phyloP scores from a whole-genome alignment of 2,329 filamentous ascomycete genomes.

The Nigrograna mackinnonii region DNA sequence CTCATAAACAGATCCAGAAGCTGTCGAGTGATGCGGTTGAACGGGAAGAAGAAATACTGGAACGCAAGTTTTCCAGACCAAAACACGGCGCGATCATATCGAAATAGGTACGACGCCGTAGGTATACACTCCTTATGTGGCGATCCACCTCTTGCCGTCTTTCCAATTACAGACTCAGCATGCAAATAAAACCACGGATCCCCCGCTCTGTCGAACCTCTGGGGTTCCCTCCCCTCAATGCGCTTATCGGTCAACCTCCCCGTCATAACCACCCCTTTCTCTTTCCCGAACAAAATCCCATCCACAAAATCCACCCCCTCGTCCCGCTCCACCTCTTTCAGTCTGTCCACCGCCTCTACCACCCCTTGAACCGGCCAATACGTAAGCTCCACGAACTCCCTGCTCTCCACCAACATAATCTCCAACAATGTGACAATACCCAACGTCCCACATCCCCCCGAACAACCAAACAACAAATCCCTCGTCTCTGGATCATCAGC shows the following conservation, averaged over 20 bases:
- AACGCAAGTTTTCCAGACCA: slow-evolving; percentile 67
- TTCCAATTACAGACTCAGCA: slow-evolving; percentile 46
- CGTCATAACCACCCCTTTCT: slow-evolving; percentile 62
- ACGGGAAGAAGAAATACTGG: slow-evolving; percentile 63
- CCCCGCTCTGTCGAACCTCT: slow-evolving; percentile 57
- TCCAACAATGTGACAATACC: slow-evolving; percentile 66
- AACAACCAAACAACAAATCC: slow-evolving; percentile 63
- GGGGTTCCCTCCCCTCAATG: slow-evolving; percentile 31
- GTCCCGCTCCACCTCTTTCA: slow-evolving; percentile 51
- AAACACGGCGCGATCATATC: slow-evolving; percentile 67
- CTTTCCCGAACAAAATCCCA: slow-evolving; percentile 64
- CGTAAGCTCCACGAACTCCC: slow-evolving; percentile 62
- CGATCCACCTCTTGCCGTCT: slow-evolving; percentile 2
- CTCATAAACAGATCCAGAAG: slow-evolving; percentile 64
- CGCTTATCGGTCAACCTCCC: slow-evolving; percentile 59
- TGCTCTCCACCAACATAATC: slow-evolving; percentile 58
- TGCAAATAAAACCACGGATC: slow-evolving; percentile 80
- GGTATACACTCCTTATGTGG: slow-evolving; percentile 47
- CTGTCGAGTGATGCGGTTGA: slow-evolving; percentile 62
- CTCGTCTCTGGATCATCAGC: slow-evolving; percentile 43
- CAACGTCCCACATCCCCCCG: slow-evolving; percentile 63
- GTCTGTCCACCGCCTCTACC: slow-evolving; percentile 52
- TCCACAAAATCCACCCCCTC: slow-evolving; percentile 67
- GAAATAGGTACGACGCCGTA: slow-evolving; percentile 59
- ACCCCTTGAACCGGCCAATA: slow-evolving; percentile 61